Evolutionary conservation across 202 grass and related monocot genomes (phyloP).

Genomic region (Musa balbisiana): DNA sequence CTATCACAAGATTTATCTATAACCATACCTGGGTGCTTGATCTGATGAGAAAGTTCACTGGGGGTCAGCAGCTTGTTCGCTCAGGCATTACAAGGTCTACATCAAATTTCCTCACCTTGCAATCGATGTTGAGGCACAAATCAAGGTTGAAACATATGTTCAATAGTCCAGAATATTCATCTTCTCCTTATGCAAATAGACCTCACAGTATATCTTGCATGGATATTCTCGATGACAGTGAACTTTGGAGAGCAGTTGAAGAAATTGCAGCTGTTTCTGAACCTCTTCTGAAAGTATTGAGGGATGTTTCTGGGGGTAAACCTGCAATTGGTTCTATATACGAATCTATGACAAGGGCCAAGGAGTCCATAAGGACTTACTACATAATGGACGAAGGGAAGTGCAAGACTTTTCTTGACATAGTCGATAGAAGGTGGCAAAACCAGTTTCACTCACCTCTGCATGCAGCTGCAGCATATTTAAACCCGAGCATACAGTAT

Average conservation of each 20-base stretch:
- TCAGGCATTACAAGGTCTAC: constrained; percentile 77
- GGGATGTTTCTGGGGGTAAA: constrained; percentile 87
- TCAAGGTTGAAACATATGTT: constrained; percentile 90
- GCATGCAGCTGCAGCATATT: constrained; percentile 74
- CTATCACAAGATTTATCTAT: constrained; percentile 81
- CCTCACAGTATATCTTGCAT: constrained; percentile 48
- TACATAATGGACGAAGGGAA: constrained; percentile 98
- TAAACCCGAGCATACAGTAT: constrained; percentile 95
- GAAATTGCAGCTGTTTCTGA: constrained; percentile 88
- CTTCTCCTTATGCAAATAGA: constrained; percentile 62
- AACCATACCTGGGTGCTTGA: constrained; percentile 76
- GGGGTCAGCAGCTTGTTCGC: constrained; percentile 67
- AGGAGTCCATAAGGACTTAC: constrained; percentile 86
- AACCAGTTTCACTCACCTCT: constrained; percentile 79
- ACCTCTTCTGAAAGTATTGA: constrained; percentile 80
- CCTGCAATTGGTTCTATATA: constrained; percentile 79
- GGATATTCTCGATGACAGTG: constrained; percentile 60
- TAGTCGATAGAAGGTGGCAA: constrained; percentile 84
- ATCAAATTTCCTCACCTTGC: constrained; percentile 78
- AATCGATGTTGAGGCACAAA: constrained; percentile 65
- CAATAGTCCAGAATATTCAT: constrained; percentile 59
- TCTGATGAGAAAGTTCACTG: constrained; percentile 49
- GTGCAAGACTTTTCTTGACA: constrained; percentile 87
- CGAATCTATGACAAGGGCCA: constrained; percentile 93
- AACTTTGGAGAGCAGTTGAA: constrained; percentile 82